phyloP scores from a whole-genome alignment of 176 grass and related monocot genomes.

The Raddia distichophylla region DNA sequence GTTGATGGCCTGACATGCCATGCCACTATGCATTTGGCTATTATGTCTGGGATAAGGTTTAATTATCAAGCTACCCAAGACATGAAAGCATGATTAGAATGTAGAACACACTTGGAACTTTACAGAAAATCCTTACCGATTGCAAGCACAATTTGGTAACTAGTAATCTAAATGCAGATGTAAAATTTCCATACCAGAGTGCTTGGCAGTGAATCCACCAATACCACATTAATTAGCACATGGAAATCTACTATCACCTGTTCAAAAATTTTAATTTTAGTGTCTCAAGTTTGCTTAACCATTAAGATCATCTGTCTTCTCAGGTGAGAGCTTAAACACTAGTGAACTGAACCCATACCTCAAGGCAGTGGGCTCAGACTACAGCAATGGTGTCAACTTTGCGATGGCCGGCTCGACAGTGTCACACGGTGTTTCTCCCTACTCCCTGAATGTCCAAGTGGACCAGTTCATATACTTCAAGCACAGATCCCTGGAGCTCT shows the following conservation, averaged over 20 bases:
- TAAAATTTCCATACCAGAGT: background rate
- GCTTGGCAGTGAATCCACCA: background rate
- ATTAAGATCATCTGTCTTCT: background rate
- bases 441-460: slow-evolving; percentile 70
- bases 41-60: slow-evolving; percentile 11
- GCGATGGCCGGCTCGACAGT: slow-evolving; percentile 69
- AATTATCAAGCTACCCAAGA: slow-evolving; percentile 4
- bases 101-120: background rate
- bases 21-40: background rate
- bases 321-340: slow-evolving; percentile 73
- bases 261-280: background rate
- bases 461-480: slow-evolving; percentile 86
- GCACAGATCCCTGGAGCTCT: slow-evolving; percentile 69
- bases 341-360: slow-evolving; percentile 73
- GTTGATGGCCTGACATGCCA: background rate
- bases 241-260: background rate
- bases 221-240: background rate
- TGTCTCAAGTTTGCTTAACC: slow-evolving; percentile 1
- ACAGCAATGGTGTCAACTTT: slow-evolving; percentile 86
- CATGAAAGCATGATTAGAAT: background rate
- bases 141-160: background rate
- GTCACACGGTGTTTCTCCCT: slow-evolving; percentile 45
- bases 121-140: background rate
- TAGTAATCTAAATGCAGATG: background rate
- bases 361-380: slow-evolving; percentile 74